A percentile compares a stretch with the other conserved stretches of the same genome.
phyloP scores from a whole-genome alignment of 345 rosid genomes.

The Gossypium anomalum region DNA sequence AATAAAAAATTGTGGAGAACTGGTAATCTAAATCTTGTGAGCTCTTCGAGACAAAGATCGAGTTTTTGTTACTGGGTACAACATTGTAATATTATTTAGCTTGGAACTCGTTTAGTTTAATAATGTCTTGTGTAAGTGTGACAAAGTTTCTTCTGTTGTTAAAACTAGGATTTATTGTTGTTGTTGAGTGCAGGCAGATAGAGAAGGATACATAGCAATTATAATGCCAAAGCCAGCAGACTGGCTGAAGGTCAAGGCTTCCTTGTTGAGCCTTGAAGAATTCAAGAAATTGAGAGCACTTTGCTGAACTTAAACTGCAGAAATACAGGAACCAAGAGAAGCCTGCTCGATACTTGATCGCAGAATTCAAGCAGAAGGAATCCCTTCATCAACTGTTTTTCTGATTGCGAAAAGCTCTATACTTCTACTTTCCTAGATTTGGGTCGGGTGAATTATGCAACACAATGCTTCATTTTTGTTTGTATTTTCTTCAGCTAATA shows the following conservation, averaged over 20 bases:
- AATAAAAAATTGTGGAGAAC: neutral
- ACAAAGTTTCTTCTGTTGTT: neutral
- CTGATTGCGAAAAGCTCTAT: neutral
- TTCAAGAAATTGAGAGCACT: conserved; percentile 45
- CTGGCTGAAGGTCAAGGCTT: conserved; percentile 18
- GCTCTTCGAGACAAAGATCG: neutral
- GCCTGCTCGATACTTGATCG: neutral
- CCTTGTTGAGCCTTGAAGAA: conserved; percentile 54
- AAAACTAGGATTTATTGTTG: neutral
- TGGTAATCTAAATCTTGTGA: neutral
- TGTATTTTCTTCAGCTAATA: neutral
- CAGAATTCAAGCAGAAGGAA: neutral
- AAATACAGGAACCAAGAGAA: conserved; percentile 1
- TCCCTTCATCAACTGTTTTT: neutral
- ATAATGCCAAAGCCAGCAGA: conserved; percentile 16
- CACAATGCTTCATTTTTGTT: neutral
- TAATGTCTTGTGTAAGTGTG: neutral
- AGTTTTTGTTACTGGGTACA: neutral
- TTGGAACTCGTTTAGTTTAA: neutral
- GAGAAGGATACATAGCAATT: conserved; percentile 46
- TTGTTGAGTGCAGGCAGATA: conserved; percentile 53
- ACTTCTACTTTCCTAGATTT: neutral
- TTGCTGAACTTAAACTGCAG: conserved; percentile 11
- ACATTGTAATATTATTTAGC: neutral
- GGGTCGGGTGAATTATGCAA: neutral